A percentile compares a stretch with the other conserved stretches of the same genome.
phyloP scores from a whole-genome alignment of 192 early-diverging fungal species.

The Gryganskiella cystojenkinii region DNA sequence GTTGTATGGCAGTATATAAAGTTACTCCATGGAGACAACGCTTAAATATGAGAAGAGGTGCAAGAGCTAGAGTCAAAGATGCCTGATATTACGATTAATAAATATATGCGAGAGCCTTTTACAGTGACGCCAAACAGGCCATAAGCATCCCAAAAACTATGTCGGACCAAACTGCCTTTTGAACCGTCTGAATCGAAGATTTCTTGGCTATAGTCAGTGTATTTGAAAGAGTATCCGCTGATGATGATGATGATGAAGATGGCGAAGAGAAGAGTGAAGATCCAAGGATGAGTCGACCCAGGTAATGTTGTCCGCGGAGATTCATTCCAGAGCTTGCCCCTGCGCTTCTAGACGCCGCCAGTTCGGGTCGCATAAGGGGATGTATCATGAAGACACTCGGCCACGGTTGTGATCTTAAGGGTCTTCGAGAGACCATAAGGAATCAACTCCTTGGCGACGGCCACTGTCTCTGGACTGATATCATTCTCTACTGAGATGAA shows the following conservation, averaged over 20 bases:
- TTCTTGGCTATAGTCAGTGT: no score
- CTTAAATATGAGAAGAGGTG: no score
- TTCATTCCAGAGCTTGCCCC: no score
- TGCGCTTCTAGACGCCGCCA: background rate
- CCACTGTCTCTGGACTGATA: background rate
- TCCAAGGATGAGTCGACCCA: no score
- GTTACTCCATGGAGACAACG: no score
- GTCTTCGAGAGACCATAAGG: background rate
- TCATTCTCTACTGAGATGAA: conserved; percentile 30
- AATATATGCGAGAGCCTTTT: no score
- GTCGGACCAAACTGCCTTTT: background rate
- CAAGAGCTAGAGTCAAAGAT: no score
- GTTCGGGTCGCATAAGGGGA: background rate
- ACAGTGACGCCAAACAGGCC: background rate
- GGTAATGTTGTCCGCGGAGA: no score
- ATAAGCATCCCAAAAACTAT: background rate
- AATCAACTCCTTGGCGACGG: conserved; percentile 1
- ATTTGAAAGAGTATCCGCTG: background rate
- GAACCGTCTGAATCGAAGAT: background rate
- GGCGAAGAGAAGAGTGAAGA: no score
- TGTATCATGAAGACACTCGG: conserved; percentile 7
- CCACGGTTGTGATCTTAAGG: conserved; percentile 6
- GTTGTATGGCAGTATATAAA: no score
- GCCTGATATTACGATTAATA: no score
- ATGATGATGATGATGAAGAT: no score